Conservation (phyloP, 805 yeast species). For the Lachancea fermentati region DNA sequence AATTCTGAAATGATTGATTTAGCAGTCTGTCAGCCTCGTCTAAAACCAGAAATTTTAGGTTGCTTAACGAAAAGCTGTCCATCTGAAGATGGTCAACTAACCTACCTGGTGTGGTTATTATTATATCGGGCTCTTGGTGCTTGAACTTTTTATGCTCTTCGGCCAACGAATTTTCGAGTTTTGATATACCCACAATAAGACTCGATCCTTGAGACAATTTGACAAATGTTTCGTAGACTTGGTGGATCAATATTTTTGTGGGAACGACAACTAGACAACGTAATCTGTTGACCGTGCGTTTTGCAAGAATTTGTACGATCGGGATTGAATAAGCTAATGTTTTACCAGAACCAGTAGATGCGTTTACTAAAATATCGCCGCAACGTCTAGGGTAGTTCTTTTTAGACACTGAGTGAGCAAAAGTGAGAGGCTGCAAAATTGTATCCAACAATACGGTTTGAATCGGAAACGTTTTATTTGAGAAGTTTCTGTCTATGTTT, state of each 20-base stretch:
- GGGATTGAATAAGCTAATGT: constrained; percentile 88
- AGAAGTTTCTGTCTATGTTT: constrained; percentile 24
- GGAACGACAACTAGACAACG: constrained; percentile 83
- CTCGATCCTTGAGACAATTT: constrained; percentile 61
- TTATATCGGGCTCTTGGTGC: constrained; percentile 53
- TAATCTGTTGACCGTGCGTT: constrained; percentile 62
- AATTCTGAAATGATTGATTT: constrained; percentile 88
- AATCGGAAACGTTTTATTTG: constrained; percentile 29
- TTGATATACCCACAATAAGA: constrained; percentile 46
- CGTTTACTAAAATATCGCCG: constrained; percentile 83
- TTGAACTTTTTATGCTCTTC: constrained; percentile 57
- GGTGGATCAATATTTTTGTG: constrained; percentile 79
- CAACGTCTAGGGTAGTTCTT: constrained; percentile 45
- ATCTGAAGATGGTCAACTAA: constrained; percentile 63
- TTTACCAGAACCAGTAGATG: constrained; percentile 95
- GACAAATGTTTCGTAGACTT: constrained; percentile 64
- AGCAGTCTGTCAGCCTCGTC: constrained; percentile 81
- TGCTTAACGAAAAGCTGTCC: constrained; percentile 40
- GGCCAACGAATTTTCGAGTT: constrained; percentile 49
- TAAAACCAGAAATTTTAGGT: constrained; percentile 57
- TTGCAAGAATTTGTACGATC: constrained; percentile 58
- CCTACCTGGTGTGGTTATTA: constrained; percentile 74
- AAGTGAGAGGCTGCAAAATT: constrained; percentile 23
- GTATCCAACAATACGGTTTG: constrained; percentile 28
- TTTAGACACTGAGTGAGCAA: constrained; percentile 23